Evolutionary conservation across 192 early-diverging fungal species (phyloP), one percentile per base, ranked within the genome.

Genomic region (Coemansia nantahalensis): DNA sequence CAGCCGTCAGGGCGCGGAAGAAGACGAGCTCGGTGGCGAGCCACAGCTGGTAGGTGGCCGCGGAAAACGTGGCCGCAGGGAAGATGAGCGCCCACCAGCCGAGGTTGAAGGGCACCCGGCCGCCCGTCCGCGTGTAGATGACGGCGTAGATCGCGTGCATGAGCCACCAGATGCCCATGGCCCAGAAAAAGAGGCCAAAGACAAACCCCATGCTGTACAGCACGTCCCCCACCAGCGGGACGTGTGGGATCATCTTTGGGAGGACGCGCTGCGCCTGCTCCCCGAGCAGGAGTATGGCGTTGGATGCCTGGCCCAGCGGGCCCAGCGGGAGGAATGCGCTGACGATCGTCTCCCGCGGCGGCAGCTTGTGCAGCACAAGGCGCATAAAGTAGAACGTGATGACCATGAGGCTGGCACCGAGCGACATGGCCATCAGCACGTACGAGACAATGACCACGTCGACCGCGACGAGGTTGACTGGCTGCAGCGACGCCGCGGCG

Each of bases 1-100:
- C 59, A 8, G 51, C 42, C 34, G n/a, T n/a, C n/a, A 80, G 56
- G 16, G 70, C 57, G 35, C 67, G 58, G 45, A 70, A 77, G 51
- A 70, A 60, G 0, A 46, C 37, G 50, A 48, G 62, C 3, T 54
- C 62, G 5, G 65, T 55, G 6, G 45, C 43, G 9, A 4, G 6
- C 51, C 56, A 58, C 32, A 77, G 52, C 17, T 54, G 18, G 18
- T 39, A 55, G 33, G 51, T 67, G 51, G 53, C 60, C 0, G 59
- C 45, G 5, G 66, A 46, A 48, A 68, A 70, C 4, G 70, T 72
- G 28, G 79, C 73, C 2, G 77, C 15, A 0, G 81, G 81, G 57
- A 83, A 83, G 17, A 73, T 81, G 4, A 79, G 62, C 12, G 79
- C 79, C 81, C 81, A 83, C 69, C 77, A 83, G 7, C 81, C 80